Base-by-base conservation (phyloP, 768 basidiomycete species). In the Hygrophoropsis aurantiaca region DNA sequence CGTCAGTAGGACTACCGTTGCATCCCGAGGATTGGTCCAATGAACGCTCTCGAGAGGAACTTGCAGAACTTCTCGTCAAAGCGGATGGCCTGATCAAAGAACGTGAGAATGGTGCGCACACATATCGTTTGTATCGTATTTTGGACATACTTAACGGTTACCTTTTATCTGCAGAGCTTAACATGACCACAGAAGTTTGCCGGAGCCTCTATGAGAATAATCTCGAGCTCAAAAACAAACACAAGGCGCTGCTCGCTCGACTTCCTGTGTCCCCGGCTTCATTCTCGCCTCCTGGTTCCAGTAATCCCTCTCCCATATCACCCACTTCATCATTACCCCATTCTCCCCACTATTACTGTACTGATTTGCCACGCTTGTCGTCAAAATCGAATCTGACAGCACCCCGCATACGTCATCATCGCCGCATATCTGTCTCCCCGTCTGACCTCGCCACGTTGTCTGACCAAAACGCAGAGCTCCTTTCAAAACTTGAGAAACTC, bases 381-480 rank as follows among this genome's bases (percentile, higher is more conserved):
- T 51, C 60, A 20, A 56, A 54, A 13, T 16, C 56, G 8, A 53
- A 40, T 39, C 15, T 50, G 18, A 53, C 46, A 21, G 21, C 60
- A 54, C n/a, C 61, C 42, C 51, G 60, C 51, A n/a, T 56, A 56
- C 25, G 40, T 49, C 63, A 58, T 44, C 54, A 48, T 34, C 57
- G 59, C 33, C 74, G 78, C 41, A 75, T 86, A 36, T 82, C 86
- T 37, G 78, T 87, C 45, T 81, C 84, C 3, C 81, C 82, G 2
- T 68, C 77, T 13, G 88, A 90, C 48, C 74, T 93, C 21, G 79
- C 82, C 3, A 71, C 78, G 6, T 79, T 93, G 35, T 79, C 87
- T 1, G 87, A 90, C 58, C 90, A 94, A 66, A 94, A 94, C 56
- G 81, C 84, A 0, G 89, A 93, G 52, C 81, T 94, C 13, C 68